These are phyloP conservation scores for Penicillium roqueforti DNA, from an alignment of 495 filamentous ascomycete genomes.

Conservation along the genomic window DNA sequence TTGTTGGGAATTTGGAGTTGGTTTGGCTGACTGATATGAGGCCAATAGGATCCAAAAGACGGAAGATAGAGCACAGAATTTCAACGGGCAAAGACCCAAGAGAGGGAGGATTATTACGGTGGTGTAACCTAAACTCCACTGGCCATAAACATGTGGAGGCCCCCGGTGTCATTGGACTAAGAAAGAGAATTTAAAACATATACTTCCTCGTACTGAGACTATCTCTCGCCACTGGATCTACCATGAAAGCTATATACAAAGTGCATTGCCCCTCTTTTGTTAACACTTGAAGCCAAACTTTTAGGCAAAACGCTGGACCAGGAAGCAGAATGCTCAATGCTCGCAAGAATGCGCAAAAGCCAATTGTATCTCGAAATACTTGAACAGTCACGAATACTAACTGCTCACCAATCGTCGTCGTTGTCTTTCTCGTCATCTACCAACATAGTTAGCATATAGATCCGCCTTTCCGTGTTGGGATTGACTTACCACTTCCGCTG, in stretches of 20 bases:
- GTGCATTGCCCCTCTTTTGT: constrained; percentile 8
- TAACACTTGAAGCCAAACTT: constrained; percentile 18
- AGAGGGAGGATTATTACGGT: not conserved
- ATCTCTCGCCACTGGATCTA: constrained; percentile 5
- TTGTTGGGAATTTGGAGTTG: constrained; percentile 1
- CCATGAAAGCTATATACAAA: constrained; percentile 23
- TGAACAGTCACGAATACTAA: constrained; percentile 6
- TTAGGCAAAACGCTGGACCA: constrained; percentile 17
- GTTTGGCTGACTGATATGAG: constrained; percentile 15
- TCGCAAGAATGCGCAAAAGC: constrained; percentile 20
- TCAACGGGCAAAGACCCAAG: constrained; percentile 8
- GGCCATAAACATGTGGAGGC: not conserved
- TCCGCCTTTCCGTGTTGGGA: not conserved
- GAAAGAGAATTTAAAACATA: not conserved
- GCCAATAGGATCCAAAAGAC: constrained; percentile 10
- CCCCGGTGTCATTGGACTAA: not conserved
- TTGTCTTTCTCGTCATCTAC: constrained; percentile 75
- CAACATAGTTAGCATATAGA: constrained; percentile 25
- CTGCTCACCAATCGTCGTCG: constrained; percentile 67
- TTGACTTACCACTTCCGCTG: constrained; percentile 77
- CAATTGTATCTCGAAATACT: constrained; percentile 21
- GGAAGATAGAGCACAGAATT: constrained; percentile 7
- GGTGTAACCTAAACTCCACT: not conserved
- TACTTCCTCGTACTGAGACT: not conserved
- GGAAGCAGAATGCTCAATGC: constrained; percentile 18